Conservation (phyloP, 2,329 filamentous ascomycete genomes). For the Ceratocystis diversiconidia region DNA sequence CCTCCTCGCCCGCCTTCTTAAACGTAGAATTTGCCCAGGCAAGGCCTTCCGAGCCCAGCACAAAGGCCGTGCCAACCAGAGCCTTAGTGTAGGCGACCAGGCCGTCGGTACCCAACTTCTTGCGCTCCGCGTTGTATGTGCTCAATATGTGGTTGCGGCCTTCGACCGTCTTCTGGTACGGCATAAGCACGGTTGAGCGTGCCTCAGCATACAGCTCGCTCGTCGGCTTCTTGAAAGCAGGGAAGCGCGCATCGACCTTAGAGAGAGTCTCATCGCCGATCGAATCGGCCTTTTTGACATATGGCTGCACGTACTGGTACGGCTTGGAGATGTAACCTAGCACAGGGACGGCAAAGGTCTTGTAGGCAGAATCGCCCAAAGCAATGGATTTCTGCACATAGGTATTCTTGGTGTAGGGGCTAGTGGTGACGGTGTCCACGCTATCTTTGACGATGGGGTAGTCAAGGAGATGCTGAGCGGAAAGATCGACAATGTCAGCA, state of each 20-base stretch:
- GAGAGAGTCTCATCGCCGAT: slow-evolving; percentile 58
- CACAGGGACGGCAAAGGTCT: slow-evolving; percentile 61
- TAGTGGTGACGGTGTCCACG: slow-evolving; percentile 31
- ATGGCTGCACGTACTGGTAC: slow-evolving; percentile 70
- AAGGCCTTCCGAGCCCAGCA: slow-evolving; percentile 52
- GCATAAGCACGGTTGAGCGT: slow-evolving; percentile 46
- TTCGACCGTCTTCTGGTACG: slow-evolving; percentile 46
- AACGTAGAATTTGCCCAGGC: slow-evolving; percentile 46
- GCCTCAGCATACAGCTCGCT: slow-evolving; percentile 53
- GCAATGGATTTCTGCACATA: slow-evolving; percentile 72
- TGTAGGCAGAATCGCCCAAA: slow-evolving; percentile 60
- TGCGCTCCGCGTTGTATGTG: slow-evolving; percentile 44
- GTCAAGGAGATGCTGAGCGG: slow-evolving; percentile 57
- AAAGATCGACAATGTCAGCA: not conserved
- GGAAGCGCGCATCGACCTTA: slow-evolving; percentile 56
- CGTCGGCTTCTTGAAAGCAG: slow-evolving; percentile 61
- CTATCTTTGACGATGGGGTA: slow-evolving; percentile 74
- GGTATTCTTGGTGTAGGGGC: slow-evolving; percentile 65
- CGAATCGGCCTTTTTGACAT: slow-evolving; percentile 67
- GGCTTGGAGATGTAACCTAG: slow-evolving; percentile 56
- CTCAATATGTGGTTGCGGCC: slow-evolving; percentile 46
- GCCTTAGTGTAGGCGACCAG: slow-evolving; percentile 57
- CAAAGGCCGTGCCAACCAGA: slow-evolving; percentile 49
- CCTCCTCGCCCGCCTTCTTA: slow-evolving; percentile 46
- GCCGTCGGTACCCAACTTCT: slow-evolving; percentile 50